Evolutionary conservation across 306 rosid species (phyloP), one percentile per base, ranked within the genome.

Genomic region (Sicyos baderoa): DNA sequence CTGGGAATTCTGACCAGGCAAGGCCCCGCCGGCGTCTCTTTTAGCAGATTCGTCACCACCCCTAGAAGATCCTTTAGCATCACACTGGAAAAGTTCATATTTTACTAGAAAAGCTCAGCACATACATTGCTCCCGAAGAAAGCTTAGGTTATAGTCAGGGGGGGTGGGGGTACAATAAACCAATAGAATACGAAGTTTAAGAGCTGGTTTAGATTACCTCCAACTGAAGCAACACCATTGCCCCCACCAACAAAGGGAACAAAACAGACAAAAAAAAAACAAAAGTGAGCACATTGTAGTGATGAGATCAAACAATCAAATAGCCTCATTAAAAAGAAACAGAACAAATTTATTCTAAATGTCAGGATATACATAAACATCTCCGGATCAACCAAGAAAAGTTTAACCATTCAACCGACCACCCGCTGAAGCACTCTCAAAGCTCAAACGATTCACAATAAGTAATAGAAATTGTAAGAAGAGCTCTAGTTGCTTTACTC

Each of bases 1-100:
- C 97, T 91, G 96, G 53, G 86, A 62, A 81, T 82, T 91, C 77
- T 85, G 94, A 49, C 73, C 85, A 67, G 82, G 76, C 77, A 78
- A 69, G 55, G 79, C 76, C 53, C 82, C 84, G 63, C 81, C 86
- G 40, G 79, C 81, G 67, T 85, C 92, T 74, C 88, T 81, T 79
- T 86, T 88, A 54, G 60, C 78, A 78, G 97, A 85, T 29, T 87
- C 86, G 72, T 88, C 96, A 68, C 91, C 87, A 72, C 86, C 81
- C 82, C 97, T 88, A 16, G 83, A 82, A 79, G 94, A 73, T 53
- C 96, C 97, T 81, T 88, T 91, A 50, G 89, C 83, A 76, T 91
- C 97, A 72, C 96, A 95, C 97, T 91, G 80, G 23, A 64, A 75
- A 60, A 78, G 79, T 77, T 79, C 60, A 76, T 48, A 71, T 77